Conservation (phyloP, 306 rosid species). For the Cucurbita maxima region DNA sequence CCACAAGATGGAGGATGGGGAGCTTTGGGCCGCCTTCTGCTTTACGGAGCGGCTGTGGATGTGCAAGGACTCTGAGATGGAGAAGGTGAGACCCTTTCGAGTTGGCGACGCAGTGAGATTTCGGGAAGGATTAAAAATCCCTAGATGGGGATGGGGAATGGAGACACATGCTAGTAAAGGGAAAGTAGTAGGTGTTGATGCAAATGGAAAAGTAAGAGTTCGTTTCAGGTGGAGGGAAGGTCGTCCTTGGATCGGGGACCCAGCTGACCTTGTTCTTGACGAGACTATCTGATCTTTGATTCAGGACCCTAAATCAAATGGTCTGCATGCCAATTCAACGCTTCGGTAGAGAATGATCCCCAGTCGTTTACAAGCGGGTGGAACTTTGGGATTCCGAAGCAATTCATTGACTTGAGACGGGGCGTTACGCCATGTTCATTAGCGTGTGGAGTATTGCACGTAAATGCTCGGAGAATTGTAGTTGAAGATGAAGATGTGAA, state of each 20-base stretch:
- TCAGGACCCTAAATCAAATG: background rate
- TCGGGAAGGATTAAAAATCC: conserved; percentile 65
- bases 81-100: conserved; percentile 50
- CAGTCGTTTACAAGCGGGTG: background rate
- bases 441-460: background rate
- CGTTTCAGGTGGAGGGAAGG: conserved; percentile 99
- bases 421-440: background rate
- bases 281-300: conserved; percentile 10
- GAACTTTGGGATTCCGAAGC: background rate
- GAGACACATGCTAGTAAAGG: conserved; percentile 95
- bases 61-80: conserved; percentile 80
- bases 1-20: conserved; percentile 76
- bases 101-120: conserved; percentile 71
- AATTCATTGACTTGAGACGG: background rate
- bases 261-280: conserved; percentile 77
- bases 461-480: background rate
- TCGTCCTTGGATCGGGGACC: conserved; percentile 94
- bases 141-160: conserved; percentile 99
- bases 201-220: conserved; percentile 80
- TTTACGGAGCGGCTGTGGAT: conserved; percentile 77
- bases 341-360: background rate
- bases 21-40: conserved; percentile 86
- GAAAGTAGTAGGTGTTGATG: conserved; percentile 85
- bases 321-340: background rate
- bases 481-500: conserved; percentile 5